A percentile compares a stretch with the other conserved stretches of the same genome.
Evolutionary conservation across 2,329 filamentous ascomycete species (phyloP).

Genomic region (Colletotrichum cordylinicola): DNA sequence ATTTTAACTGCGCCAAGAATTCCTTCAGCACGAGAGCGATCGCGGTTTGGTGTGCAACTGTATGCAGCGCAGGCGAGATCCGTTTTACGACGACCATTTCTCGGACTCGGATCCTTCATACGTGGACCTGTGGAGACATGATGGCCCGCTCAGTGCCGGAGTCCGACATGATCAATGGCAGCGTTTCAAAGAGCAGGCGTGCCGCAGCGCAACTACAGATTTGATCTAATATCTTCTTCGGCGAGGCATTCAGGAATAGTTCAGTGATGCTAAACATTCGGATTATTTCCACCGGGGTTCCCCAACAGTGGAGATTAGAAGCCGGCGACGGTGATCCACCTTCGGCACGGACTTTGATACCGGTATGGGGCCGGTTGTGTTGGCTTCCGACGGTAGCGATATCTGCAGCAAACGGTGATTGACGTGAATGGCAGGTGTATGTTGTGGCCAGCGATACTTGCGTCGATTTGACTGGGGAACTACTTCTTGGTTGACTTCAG

Average conservation of each 20-base stretch:
- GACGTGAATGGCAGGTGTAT: neutral
- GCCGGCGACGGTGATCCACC: neutral
- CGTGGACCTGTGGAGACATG: no score
- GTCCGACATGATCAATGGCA: neutral
- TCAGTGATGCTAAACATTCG: neutral
- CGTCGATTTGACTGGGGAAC: neutral
- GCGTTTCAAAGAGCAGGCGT: neutral
- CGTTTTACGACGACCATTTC: neutral
- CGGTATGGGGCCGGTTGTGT: neutral
- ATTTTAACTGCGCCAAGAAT: neutral
- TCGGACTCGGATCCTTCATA: neutral
- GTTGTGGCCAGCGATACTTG: neutral
- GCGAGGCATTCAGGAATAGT: neutral
- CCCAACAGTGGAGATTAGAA: neutral
- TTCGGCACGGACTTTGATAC: neutral
- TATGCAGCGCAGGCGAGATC: neutral
- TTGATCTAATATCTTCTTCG: rapidly evolving
- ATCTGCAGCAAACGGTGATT: neutral
- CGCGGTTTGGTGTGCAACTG: neutral
- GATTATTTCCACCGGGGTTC: neutral
- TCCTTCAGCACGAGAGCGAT: neutral
- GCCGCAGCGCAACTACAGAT: neutral
- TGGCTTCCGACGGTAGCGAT: neutral
- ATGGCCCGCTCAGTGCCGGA: neutral
- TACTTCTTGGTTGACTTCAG: neutral